Percentiles rank a stretch among this genome's conserved stretches.
Conservation (phyloP, 1,284 basidiomycete genomes). For the Pseudozyma pruni region DNA sequence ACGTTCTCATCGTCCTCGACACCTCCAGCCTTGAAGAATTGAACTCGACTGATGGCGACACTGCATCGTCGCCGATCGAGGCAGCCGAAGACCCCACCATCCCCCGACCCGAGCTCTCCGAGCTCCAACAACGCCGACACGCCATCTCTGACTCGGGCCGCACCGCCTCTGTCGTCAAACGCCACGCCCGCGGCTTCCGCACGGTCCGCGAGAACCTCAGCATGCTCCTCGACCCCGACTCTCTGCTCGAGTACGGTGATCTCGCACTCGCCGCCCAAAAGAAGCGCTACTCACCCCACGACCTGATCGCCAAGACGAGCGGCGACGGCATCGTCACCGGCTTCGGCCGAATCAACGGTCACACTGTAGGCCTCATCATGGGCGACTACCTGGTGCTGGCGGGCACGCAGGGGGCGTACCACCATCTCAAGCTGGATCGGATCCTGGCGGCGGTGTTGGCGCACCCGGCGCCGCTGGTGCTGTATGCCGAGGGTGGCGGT, state of each 20-base stretch:
- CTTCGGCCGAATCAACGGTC: slow-evolving; percentile 30
- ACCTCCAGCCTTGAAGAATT: neutral
- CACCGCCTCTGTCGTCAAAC: slow-evolving; percentile 22
- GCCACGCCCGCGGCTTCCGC: slow-evolving; percentile 40
- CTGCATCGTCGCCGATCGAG: neutral
- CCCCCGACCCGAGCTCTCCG: slow-evolving; percentile 33
- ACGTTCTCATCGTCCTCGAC: slow-evolving; percentile 24
- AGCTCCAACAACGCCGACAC: slow-evolving; percentile 14
- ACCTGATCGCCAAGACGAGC: slow-evolving; percentile 29
- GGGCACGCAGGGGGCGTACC: slow-evolving; percentile 51
- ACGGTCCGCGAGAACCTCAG: slow-evolving; percentile 49
- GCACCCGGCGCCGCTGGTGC: slow-evolving; percentile 41
- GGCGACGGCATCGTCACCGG: slow-evolving; percentile 55
- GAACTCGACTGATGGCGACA: neutral
- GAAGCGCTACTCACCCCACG: neutral
- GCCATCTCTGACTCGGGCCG: slow-evolving; percentile 20
- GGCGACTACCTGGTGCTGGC: slow-evolving; percentile 54
- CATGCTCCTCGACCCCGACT: slow-evolving; percentile 39
- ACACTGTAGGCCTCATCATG: slow-evolving; percentile 27
- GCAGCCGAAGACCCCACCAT: slow-evolving; percentile 15
- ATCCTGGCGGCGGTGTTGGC: slow-evolving; percentile 27
- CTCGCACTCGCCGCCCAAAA: slow-evolving; percentile 44
- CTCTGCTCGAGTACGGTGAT: slow-evolving; percentile 50
- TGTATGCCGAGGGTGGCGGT: slow-evolving; percentile 57
- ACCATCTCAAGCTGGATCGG: slow-evolving; percentile 53